phyloP scores from a whole-genome alignment of 1,284 basidiomycete genomes.

The Cutaneotrichosporon dermatis region DNA sequence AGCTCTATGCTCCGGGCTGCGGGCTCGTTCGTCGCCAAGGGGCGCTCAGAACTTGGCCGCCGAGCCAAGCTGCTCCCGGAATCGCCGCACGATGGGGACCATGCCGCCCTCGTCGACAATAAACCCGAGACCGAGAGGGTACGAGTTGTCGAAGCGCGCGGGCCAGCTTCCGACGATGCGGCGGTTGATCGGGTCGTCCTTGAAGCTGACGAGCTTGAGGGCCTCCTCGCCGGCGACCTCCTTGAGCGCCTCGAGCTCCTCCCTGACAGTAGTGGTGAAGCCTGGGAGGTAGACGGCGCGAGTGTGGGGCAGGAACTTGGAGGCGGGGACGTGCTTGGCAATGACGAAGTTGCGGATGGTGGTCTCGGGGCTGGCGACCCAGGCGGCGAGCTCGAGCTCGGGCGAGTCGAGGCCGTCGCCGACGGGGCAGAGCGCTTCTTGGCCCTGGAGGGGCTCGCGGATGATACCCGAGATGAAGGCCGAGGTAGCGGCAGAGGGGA shows the following conservation, averaged over 20 bases:
- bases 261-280: slow-evolving; percentile 45
- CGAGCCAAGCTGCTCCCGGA: slow-evolving; percentile 39
- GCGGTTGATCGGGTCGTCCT: slow-evolving; percentile 47
- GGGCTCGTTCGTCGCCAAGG: too few relatives aligned
- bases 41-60: not conserved
- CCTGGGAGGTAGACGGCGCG: slow-evolving; percentile 49
- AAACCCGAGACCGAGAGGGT: slow-evolving; percentile 44
- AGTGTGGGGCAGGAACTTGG: slow-evolving; percentile 54
- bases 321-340: slow-evolving; percentile 55
- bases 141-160: slow-evolving; percentile 43
- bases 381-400: slow-evolving; percentile 52
- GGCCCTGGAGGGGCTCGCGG: slow-evolving; percentile 59
- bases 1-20: too few relatives aligned
- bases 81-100: slow-evolving; percentile 43
- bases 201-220: slow-evolving; percentile 44
- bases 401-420: slow-evolving; percentile 41
- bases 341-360: slow-evolving; percentile 58
- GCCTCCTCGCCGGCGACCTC: slow-evolving; percentile 44
- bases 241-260: slow-evolving; percentile 45
- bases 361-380: slow-evolving; percentile 57
- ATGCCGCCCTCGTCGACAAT: slow-evolving; percentile 44
- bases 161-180: slow-evolving; percentile 48
- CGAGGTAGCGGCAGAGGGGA: slow-evolving; percentile 58
- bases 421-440: slow-evolving; percentile 57
- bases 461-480: slow-evolving; percentile 62